These are phyloP conservation scores for Cymbopogon citratus DNA, from an alignment of 176 grass and related monocot genomes.

Conservation along the genomic window DNA sequence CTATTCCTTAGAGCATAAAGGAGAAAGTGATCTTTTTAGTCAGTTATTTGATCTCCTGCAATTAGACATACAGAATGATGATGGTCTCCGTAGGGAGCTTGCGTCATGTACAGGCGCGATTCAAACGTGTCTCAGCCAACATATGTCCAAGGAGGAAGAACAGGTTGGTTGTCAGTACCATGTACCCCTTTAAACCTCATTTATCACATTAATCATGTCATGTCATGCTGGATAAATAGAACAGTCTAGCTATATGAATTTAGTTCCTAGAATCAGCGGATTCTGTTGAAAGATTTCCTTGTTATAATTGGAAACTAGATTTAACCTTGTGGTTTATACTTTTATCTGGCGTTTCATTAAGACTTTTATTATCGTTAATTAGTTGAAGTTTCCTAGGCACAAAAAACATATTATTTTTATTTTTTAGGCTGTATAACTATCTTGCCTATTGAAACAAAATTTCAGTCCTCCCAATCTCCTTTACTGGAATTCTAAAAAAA, in stretches of 20 bases:
- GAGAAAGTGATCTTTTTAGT: slow-evolving; percentile 69
- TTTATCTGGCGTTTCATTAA: slow-evolving; percentile 23
- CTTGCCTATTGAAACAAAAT: slow-evolving; percentile 14
- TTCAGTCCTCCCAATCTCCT: neutral
- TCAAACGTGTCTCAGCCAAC: slow-evolving; percentile 80
- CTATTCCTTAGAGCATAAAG: slow-evolving; percentile 94
- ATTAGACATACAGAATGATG: slow-evolving; percentile 61
- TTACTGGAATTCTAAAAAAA: neutral
- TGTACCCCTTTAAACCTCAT: slow-evolving; percentile 9
- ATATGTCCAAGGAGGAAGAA: slow-evolving; percentile 99
- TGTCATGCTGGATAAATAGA: neutral
- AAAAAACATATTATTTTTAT: neutral
- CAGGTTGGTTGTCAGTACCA: slow-evolving; percentile 50
- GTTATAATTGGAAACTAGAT: neutral
- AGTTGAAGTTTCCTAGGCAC: neutral
- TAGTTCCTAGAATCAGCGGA: slow-evolving; percentile 10
- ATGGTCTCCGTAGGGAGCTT: slow-evolving; percentile 75
- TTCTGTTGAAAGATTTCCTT: neutral
- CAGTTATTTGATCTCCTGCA: slow-evolving; percentile 61
- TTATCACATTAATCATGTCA: neutral
- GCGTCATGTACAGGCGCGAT: slow-evolving; percentile 90
- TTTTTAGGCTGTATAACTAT: neutral
- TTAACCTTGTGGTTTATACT: neutral
- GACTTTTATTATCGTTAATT: slow-evolving; percentile 9
- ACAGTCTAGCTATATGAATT: neutral